phyloP scores from a whole-genome alignment of 495 filamentous ascomycete species.

The Cercophora newfieldiana region DNA sequence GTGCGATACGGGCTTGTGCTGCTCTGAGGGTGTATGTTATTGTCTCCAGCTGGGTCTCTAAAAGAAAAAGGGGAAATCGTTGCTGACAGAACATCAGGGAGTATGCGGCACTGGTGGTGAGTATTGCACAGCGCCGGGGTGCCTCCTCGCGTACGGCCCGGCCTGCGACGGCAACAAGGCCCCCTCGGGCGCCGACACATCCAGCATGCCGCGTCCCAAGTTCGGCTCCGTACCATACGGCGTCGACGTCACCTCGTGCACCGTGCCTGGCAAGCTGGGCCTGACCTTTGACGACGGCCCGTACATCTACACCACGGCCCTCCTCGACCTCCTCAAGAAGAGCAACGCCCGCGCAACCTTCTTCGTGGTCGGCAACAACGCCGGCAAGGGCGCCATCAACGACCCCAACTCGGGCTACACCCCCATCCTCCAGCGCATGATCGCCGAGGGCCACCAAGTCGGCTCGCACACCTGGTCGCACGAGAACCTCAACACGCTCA shows the following conservation, averaged over 20 bases:
- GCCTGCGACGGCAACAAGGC: conserved; percentile 2
- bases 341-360: conserved; percentile 66
- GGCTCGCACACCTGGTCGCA: conserved; percentile 75
- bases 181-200: conserved; percentile 49
- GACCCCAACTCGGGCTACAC: conserved; percentile 30
- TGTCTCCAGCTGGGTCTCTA: not conserved
- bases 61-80: not conserved
- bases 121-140: not conserved
- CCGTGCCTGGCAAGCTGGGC: conserved; percentile 55
- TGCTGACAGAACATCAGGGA: not conserved
- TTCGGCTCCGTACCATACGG: conserved; percentile 52
- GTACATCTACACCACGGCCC: conserved; percentile 58
- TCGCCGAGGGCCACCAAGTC: conserved; percentile 65
- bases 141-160: not conserved
- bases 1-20: not conserved
- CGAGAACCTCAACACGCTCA: conserved; percentile 59
- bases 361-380: conserved; percentile 55
- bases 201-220: conserved; percentile 49
- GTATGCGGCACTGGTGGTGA: conserved; percentile 2
- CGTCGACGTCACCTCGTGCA: conserved; percentile 54
- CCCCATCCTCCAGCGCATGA: conserved; percentile 50
- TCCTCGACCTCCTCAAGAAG: conserved; percentile 61
- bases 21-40: not conserved
- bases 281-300: conserved; percentile 75
- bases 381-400: conserved; percentile 51